A percentile compares a stretch with the other conserved stretches of the same genome.
These are phyloP conservation scores for Trichoderma koningii DNA, from an alignment of 2,329 filamentous ascomycete species.

Conservation along the genomic window DNA sequence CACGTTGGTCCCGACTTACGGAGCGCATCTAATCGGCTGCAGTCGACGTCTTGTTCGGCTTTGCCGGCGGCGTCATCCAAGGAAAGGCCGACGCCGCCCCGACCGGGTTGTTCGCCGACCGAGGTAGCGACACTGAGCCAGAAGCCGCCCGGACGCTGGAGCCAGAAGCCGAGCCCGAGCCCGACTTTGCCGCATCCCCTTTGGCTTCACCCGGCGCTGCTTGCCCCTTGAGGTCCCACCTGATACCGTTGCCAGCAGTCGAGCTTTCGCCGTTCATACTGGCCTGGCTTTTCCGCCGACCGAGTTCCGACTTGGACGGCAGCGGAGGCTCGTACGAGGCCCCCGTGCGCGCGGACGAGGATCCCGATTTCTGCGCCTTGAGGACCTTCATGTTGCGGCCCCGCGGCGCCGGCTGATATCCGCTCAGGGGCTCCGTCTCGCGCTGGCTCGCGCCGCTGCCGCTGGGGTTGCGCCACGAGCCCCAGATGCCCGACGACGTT, in stretches of 20 bases:
- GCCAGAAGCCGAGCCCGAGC: constrained; percentile 1
- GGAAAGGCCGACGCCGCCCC: constrained; percentile 92
- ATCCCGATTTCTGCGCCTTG: constrained; percentile 69
- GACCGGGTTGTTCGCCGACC: constrained; percentile 72
- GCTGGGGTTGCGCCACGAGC: constrained; percentile 67
- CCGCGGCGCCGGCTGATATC: constrained; percentile 69
- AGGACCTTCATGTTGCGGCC: constrained; percentile 85
- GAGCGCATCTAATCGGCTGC: constrained; percentile 32
- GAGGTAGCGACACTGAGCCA: constrained; percentile 46
- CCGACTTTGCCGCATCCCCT: constrained; percentile 14
- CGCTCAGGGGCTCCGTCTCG: constrained; percentile 58
- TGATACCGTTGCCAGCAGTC: constrained; percentile 37
- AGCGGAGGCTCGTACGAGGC: constrained; percentile 55
- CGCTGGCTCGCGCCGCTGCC: constrained; percentile 55
- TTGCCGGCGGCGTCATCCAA: constrained; percentile 70
- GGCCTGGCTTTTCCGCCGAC: constrained; percentile 57
- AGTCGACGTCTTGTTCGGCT: constrained; percentile 41
- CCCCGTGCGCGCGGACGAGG: constrained; percentile 54
- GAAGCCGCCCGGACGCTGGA: constrained; percentile 37
- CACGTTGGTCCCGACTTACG: neutral
- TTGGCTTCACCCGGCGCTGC: neutral
- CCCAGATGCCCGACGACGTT: constrained; percentile 63
- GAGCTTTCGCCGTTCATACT: constrained; percentile 37
- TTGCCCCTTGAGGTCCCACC: constrained; percentile 58
- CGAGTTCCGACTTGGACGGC: constrained; percentile 50